Evolutionary conservation across 2,329 filamentous ascomycete species (phyloP).

Genomic region (Calycina herbarum): DNA sequence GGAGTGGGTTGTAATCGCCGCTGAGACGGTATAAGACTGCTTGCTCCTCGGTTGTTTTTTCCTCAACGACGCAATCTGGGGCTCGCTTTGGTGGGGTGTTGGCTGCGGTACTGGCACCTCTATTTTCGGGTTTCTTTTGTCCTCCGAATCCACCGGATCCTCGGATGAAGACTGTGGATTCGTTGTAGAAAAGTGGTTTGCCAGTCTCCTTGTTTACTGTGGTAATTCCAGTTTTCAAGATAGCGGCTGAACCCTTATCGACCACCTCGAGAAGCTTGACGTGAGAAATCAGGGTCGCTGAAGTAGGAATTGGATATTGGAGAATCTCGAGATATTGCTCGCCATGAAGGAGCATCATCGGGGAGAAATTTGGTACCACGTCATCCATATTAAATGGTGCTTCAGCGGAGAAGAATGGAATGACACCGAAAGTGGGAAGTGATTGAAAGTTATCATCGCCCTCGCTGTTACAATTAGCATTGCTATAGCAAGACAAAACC

Average conservation of each 20-base stretch:
- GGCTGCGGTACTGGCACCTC: slow-evolving; percentile 75
- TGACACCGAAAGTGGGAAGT: slow-evolving; percentile 91
- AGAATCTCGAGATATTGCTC: slow-evolving; percentile 97
- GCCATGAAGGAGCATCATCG: slow-evolving; percentile 98
- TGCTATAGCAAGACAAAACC: neutral
- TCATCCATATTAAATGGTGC: slow-evolving; percentile 77
- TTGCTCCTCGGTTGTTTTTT: slow-evolving; percentile 85
- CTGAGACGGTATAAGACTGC: slow-evolving; percentile 90
- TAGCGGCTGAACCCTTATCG: slow-evolving; percentile 89
- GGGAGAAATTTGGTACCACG: slow-evolving; percentile 92
- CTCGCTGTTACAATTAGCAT: slow-evolving; percentile 51
- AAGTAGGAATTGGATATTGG: slow-evolving; percentile 88
- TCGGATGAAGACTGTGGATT: slow-evolving; percentile 88
- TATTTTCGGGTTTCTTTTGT: slow-evolving; percentile 70
- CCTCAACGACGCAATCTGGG: slow-evolving; percentile 81
- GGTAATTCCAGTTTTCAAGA: slow-evolving; percentile 76
- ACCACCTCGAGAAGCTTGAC: slow-evolving; percentile 88
- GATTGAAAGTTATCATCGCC: slow-evolving; percentile 89
- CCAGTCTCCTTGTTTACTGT: slow-evolving; percentile 84
- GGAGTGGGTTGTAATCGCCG: slow-evolving; percentile 93
- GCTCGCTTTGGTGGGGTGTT: slow-evolving; percentile 76
- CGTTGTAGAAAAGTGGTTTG: slow-evolving; percentile 95
- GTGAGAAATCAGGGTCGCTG: slow-evolving; percentile 71
- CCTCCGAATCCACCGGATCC: slow-evolving; percentile 91
- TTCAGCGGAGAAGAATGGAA: slow-evolving; percentile 87